phyloP scores from a whole-genome alignment of 306 rosid genomes.

The Hippophae tibetana region DNA sequence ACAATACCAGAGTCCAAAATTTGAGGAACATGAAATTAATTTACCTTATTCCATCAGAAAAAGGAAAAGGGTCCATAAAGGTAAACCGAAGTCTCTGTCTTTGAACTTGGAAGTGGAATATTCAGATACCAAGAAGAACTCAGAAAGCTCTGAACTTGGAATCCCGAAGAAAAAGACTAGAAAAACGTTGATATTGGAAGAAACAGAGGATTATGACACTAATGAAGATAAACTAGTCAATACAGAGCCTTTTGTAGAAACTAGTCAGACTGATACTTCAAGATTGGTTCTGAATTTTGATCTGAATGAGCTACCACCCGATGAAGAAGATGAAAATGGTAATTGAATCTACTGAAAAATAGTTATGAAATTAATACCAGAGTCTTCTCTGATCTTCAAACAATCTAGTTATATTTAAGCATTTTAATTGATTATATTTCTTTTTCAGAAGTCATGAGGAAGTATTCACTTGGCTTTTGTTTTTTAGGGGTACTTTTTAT shows the following conservation, averaged over 20 bases:
- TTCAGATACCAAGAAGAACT: slow-evolving; percentile 6
- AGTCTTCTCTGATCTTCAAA: slow-evolving; percentile 6
- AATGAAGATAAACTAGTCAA: not conserved
- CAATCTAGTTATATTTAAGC: slow-evolving; percentile 2
- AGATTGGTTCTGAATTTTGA: slow-evolving; percentile 21
- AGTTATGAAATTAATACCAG: not conserved
- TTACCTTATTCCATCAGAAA: no score
- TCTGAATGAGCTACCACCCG: slow-evolving; percentile 39
- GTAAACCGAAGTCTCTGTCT: no score
- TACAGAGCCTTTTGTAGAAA: not conserved
- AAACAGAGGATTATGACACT: not conserved
- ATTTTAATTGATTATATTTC: not conserved
- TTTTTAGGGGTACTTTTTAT: not conserved
- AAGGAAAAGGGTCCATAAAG: no score
- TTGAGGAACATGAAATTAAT: no score
- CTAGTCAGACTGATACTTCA: not conserved
- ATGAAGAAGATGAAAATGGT: slow-evolving; percentile 21
- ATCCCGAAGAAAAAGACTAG: slow-evolving; percentile 7
- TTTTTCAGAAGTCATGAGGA: not conserved
- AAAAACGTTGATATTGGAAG: slow-evolving; percentile 16
- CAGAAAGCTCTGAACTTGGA: slow-evolving; percentile 9
- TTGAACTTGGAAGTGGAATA: not conserved
- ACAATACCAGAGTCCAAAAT: no score
- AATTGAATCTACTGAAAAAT: not conserved
- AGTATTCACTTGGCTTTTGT: not conserved